Conservation (phyloP, 306 rosid species). For the Clitoria ternatea region DNA sequence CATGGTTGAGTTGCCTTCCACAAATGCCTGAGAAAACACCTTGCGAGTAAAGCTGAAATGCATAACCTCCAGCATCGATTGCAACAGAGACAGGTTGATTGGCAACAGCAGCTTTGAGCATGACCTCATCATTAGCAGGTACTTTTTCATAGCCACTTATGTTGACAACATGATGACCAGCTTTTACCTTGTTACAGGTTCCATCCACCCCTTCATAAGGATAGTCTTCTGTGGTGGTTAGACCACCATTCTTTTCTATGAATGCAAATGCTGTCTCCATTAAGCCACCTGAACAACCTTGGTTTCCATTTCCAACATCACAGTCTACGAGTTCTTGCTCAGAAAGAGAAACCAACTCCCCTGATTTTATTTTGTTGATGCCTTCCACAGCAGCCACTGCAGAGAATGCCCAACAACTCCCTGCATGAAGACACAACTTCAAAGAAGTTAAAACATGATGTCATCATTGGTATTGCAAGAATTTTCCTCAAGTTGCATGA, state of each 20-base stretch:
- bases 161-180: constrained; percentile 12
- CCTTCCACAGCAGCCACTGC: constrained; percentile 85
- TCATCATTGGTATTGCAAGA: not conserved
- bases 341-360: constrained; percentile 53
- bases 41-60: constrained; percentile 56
- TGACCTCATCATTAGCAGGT: constrained; percentile 42
- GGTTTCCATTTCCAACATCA: constrained; percentile 40
- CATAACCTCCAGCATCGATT: constrained; percentile 46
- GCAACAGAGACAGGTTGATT: constrained; percentile 67
- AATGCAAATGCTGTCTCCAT: constrained; percentile 63
- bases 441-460: not conserved
- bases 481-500: not conserved
- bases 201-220: constrained; percentile 51
- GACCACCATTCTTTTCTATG: constrained; percentile 41
- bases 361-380: constrained; percentile 57
- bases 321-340: constrained; percentile 79
- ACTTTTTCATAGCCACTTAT: constrained; percentile 58
- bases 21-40: constrained; percentile 58
- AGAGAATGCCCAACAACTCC: constrained; percentile 88
- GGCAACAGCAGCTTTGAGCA: constrained; percentile 57
- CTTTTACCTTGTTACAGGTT: constrained; percentile 32
- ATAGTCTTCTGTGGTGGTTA: constrained; percentile 42
- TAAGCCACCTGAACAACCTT: constrained; percentile 69
- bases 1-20: constrained; percentile 65
- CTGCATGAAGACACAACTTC: constrained; percentile 28